phyloP scores from a whole-genome alignment of 768 basidiomycete genomes.

The Pluteus cervinus region DNA sequence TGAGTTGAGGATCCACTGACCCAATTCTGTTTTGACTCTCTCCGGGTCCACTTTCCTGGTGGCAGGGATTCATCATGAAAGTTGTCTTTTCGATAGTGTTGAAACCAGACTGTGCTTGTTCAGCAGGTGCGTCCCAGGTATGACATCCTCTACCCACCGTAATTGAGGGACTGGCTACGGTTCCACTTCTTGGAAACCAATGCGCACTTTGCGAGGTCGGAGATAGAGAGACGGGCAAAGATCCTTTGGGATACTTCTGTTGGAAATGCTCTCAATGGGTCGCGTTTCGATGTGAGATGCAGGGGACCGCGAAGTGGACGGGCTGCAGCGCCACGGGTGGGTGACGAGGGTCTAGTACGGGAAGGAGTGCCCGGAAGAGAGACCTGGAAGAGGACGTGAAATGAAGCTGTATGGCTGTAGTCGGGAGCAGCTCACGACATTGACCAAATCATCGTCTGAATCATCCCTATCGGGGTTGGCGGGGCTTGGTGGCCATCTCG shows the following conservation, averaged over 20 bases:
- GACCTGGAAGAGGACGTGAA: conserved; percentile 34
- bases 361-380: conserved; percentile 66
- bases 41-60: conserved; percentile 85
- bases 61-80: conserved; percentile 78
- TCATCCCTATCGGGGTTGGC: conserved; percentile 39
- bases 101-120: conserved; percentile 76
- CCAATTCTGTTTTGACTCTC: conserved; percentile 95
- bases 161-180: conserved; percentile 86
- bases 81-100: conserved; percentile 81
- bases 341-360: conserved; percentile 57
- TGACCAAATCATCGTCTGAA: conserved; percentile 65
- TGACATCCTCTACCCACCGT: conserved; percentile 44
- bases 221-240: conserved; percentile 55
- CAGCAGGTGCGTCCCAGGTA: neutral
- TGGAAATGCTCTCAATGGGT: conserved; percentile 67
- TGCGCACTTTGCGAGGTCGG: conserved; percentile 71
- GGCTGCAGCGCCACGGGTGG: conserved; percentile 39
- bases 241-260: conserved; percentile 80
- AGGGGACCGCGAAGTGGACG: conserved; percentile 44
- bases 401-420: conserved; percentile 2
- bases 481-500: conserved; percentile 11
- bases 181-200: conserved; percentile 84
- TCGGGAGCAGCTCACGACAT: conserved; percentile 48
- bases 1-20: conserved; percentile 28
- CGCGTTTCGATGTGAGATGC: conserved; percentile 35